Evolutionary conservation across 2,329 filamentous ascomycete genomes (phyloP).

Genomic region (Fusarium buharicum): DNA sequence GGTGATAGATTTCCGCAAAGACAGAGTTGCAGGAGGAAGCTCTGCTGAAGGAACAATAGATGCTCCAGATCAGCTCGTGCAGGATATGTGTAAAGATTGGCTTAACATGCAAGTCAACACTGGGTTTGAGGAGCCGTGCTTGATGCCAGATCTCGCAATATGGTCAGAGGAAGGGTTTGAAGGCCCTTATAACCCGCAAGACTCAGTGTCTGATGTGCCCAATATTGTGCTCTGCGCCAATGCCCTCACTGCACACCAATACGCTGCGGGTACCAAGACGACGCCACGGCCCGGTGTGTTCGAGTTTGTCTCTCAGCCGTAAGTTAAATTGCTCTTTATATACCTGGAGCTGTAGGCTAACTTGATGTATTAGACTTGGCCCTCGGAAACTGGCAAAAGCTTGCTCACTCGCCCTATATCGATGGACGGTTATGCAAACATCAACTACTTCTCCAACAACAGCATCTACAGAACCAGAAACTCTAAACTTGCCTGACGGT

Average conservation of each 20-base stretch:
- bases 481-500: neutral
- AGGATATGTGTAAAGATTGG: conserved; percentile 22
- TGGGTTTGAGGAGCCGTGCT: neutral
- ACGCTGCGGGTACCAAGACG: conserved; percentile 33
- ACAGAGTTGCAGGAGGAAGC: neutral
- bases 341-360: too few species aligned
- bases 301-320: conserved; percentile 55
- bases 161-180: conserved; percentile 35
- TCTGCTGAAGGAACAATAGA: neutral
- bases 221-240: conserved; percentile 50
- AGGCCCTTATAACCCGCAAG: neutral
- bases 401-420: conserved; percentile 42
- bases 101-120: conserved; percentile 37
- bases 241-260: conserved; percentile 47
- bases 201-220: conserved; percentile 21
- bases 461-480: neutral
- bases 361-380: conserved; percentile 47
- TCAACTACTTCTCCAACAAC: conserved; percentile 1
- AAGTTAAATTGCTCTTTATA: too few species aligned
- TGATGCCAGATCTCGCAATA: conserved; percentile 45
- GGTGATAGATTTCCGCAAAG: conserved; percentile 8
- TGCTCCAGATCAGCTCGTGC: conserved; percentile 11
- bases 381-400: conserved; percentile 53
- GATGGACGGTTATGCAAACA: conserved; percentile 41
- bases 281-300: conserved; percentile 41